Evolutionary conservation across 2,329 filamentous ascomycete genomes (phyloP).

Genomic region (Diaporthe sp.): DNA sequence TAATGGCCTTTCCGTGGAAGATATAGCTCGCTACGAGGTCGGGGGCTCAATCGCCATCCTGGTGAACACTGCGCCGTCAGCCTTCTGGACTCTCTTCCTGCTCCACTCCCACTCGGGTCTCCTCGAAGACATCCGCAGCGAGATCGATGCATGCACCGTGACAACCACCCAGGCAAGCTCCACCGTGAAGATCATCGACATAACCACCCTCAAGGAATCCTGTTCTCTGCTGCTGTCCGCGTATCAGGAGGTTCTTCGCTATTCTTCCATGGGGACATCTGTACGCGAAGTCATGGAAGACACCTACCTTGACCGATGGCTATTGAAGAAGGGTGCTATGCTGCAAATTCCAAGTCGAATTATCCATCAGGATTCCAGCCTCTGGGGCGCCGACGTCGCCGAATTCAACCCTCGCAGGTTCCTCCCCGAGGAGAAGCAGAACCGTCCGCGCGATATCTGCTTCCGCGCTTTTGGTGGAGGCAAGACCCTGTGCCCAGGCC

Average conservation of each 20-base stretch:
- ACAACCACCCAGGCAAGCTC: conserved; percentile 19
- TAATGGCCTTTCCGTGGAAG: conserved; percentile 49
- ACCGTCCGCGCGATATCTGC: conserved; percentile 43
- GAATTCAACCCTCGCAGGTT: conserved; percentile 45
- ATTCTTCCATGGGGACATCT: conserved; percentile 53
- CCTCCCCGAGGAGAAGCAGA: conserved; percentile 44
- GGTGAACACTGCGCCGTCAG: conserved; percentile 54
- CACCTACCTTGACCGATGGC: conserved; percentile 46
- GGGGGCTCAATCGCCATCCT: conserved; percentile 56
- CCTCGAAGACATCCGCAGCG: background rate
- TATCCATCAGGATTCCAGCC: conserved; percentile 44
- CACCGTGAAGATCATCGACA: conserved; percentile 43
- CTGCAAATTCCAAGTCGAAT: conserved; percentile 48
- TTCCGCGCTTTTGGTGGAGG: conserved; percentile 48
- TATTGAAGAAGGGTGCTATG: conserved; percentile 48
- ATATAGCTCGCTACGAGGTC: conserved; percentile 58
- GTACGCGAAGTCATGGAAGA: conserved; percentile 49
- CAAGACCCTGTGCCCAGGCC: conserved; percentile 47
- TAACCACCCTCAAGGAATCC: conserved; percentile 50
- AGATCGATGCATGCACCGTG: conserved; percentile 28
- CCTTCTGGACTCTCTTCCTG: conserved; percentile 57
- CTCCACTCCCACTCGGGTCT: conserved; percentile 45
- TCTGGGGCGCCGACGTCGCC: conserved; percentile 42
- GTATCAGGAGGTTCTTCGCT: conserved; percentile 58
- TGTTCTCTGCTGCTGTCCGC: conserved; percentile 57